Base-by-base conservation (phyloP, 1,284 basidiomycete genomes). In the Flammula alnicola region DNA sequence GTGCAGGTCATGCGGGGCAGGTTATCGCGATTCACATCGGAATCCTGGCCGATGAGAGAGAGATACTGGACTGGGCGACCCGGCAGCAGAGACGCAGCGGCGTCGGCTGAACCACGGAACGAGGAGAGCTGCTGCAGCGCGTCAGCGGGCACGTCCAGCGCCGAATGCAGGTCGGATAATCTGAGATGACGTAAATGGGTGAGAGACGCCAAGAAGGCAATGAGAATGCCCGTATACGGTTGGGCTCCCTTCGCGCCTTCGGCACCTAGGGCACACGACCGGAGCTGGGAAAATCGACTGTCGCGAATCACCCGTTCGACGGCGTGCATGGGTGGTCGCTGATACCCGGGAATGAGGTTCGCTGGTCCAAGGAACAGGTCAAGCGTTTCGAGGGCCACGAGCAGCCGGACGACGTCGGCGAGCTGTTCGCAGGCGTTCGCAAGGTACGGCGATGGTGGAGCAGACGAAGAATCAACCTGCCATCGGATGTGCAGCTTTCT, bases 51-150 rank as follows among this genome's bases (percentile, higher is more conserved):
- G 47, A 81, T 68, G 41, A 86, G 79, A 10, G 74, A 70, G 41
- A 86, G 77, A 47, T 66, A 65, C 39, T 75, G 73, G 19, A 85
- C 78, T 4, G 82, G 79, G 26, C 83, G 70, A 9, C 80, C 81
- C 9, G 83, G 84, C 44, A 85, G 74, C 47, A 86, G 61, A 8
- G 71, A 67, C 39, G 80, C 80, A 2, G 83, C 82, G n/a, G 79
- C 72, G 61, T 73, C 72, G 46, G 82, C 74, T 36, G 76, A 75
- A 49, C 83, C 83, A 52, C 81, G 81, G 71, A 85, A 86, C 41
- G 75, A 73, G 16, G 69, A 57, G 29, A 86, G 72, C 41, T 58
- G 55, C 7, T 77, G 76, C 23, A 84, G 67, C 52, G 76, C 73
- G 49, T 55, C 49, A 19, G 73, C 58, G 17, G 70, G 65, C 23